These are phyloP conservation scores for Fonsecaea pedrosoi DNA, from an alignment of 2,329 filamentous ascomycete genomes.

Conservation along the genomic window DNA sequence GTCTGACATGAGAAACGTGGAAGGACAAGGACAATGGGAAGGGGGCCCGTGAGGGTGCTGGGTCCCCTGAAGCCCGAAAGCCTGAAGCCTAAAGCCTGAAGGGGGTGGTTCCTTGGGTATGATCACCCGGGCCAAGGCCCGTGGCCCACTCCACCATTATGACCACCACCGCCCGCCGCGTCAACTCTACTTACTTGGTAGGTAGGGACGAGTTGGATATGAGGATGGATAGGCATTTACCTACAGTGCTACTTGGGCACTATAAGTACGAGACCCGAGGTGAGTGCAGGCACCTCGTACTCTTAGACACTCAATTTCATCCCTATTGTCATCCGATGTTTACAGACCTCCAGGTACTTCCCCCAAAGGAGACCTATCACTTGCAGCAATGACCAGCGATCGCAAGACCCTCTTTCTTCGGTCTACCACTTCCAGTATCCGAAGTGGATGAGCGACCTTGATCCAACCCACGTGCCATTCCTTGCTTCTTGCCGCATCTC, in stretches of 20 bases:
- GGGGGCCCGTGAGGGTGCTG: neutral
- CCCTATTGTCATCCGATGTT: neutral
- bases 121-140: neutral
- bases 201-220: neutral
- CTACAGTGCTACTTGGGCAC: neutral
- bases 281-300: neutral
- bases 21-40: neutral
- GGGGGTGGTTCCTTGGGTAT: neutral
- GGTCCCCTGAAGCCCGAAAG: constrained; percentile 1
- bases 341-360: neutral
- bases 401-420: neutral
- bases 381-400: neutral
- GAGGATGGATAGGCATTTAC: neutral
- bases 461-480: constrained; percentile 9
- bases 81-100: neutral
- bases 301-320: neutral
- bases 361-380: no score
- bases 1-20: constrained; percentile 7
- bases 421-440: constrained; percentile 8
- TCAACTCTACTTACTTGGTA: neutral
- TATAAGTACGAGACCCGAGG: neutral
- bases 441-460: constrained; percentile 8
- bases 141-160: neutral
- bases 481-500: constrained; percentile 6
- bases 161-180: neutral